These are phyloP conservation scores for Phytophthora cajani DNA, from an alignment of 352 stramenopile species.

Conservation along the genomic window DNA sequence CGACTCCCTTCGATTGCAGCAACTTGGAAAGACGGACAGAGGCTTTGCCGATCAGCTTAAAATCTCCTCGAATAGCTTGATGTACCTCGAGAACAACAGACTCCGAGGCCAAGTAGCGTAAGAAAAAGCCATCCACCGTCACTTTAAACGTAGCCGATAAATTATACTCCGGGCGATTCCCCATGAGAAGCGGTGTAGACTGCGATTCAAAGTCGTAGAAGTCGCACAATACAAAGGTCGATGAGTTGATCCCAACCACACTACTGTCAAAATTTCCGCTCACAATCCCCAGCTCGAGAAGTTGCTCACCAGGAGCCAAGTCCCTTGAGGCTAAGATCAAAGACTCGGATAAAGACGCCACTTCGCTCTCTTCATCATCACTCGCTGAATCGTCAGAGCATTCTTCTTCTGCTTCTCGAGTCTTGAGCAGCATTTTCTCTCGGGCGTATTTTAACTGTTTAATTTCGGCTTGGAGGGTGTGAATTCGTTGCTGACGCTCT, in stretches of 20 bases:
- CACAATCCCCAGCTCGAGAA: slow-evolving; percentile 92
- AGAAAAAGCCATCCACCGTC: slow-evolving; percentile 93
- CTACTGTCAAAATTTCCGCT: slow-evolving; percentile 73
- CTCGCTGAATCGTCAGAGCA: slow-evolving; percentile 38
- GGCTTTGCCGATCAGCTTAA: slow-evolving; percentile 81
- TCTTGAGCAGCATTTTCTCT: slow-evolving; percentile 52
- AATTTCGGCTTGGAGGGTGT: slow-evolving; percentile 88
- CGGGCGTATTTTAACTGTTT: slow-evolving; percentile 85
- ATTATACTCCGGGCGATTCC: slow-evolving; percentile 87
- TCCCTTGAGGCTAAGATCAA: slow-evolving; percentile 68
- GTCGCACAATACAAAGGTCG: slow-evolving; percentile 93
- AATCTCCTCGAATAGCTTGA: slow-evolving; percentile 87
- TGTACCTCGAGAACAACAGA: slow-evolving; percentile 90
- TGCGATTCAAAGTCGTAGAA: slow-evolving; percentile 96
- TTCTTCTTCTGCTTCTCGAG: slow-evolving; percentile 30
- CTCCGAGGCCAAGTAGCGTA: slow-evolving; percentile 91
- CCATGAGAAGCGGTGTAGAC: slow-evolving; percentile 87
- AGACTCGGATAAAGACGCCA: slow-evolving; percentile 71
- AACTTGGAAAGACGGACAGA: slow-evolving; percentile 75
- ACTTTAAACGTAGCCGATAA: slow-evolving; percentile 93
- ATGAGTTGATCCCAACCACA: slow-evolving; percentile 71
- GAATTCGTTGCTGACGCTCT: slow-evolving; percentile 83
- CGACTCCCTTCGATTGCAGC: slow-evolving; percentile 73
- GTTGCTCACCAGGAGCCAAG: slow-evolving; percentile 85
- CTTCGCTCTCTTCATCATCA: slow-evolving; percentile 52